Evolutionary conservation across 2,329 filamentous ascomycete genomes (phyloP), one percentile per base, ranked within the genome.

Genomic region (Curvularia eragrostidis): DNA sequence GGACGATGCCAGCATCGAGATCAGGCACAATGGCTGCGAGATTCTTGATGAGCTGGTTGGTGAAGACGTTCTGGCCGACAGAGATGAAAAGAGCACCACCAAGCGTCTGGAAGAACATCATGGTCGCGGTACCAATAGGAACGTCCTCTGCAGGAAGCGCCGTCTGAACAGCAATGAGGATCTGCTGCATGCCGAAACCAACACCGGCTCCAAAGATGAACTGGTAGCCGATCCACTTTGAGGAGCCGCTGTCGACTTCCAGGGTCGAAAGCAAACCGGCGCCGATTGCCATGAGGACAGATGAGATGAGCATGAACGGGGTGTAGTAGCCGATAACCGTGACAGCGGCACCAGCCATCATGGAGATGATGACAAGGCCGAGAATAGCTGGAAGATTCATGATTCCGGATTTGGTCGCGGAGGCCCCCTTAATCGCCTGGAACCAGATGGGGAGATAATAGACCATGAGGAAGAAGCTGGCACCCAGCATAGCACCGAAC

Each of bases 1-100:
- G 68, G 2, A 84, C 79, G n/a, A 79, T 59, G 12, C 52, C 59
- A 0, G 82, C 73, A 53, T 81, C 67, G 6, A 84, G 67, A 30
- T 75, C 77, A 0, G 81, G 80, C 1, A 76, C 74, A 1, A 66
- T 65, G 13, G 59, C 62, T 10, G 68, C 50, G 26, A 80, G 65
- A 57, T 80, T 78, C 60, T 75, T 74, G 59, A 82, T 74, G 9
- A 83, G 78, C 55, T 77, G 72, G 70, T 83, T 83, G 43, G 78
- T 80, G 73, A 82, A 82, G 54, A 83, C 79, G 64, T 82, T 83
- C 61, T 83, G 80, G 23, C 72, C 81, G 15, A 82, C 80, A 15
- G 77, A 79, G 61, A 82, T 78, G 70, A 82, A 81, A 23, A 83
- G 72, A 9, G 80, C 78, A 26, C 81, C 81, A 36, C 81, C 81